Evolutionary conservation across 2,329 filamentous ascomycete species (phyloP).

Genomic region (Westerdykella aurantiaca): DNA sequence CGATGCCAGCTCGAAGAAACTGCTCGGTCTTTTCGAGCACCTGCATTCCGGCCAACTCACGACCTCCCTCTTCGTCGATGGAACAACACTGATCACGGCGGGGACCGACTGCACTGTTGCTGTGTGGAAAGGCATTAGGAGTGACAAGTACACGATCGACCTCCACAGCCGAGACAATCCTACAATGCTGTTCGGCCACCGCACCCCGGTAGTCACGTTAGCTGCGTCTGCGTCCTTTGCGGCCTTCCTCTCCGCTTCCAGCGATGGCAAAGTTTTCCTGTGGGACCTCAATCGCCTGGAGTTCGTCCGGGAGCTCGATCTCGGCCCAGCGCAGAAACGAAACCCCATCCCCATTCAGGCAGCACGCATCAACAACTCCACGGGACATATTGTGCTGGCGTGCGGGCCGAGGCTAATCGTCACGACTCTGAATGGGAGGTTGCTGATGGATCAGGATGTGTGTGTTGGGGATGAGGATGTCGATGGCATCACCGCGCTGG

Average conservation of each 20-base stretch:
- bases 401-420: conserved; percentile 68
- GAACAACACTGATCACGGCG: conserved; percentile 82
- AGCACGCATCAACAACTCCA: conserved; percentile 81
- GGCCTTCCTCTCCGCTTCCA: conserved; percentile 75
- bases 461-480: conserved; percentile 56
- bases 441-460: conserved; percentile 76
- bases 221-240: conserved; percentile 85
- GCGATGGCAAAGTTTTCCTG: conserved; percentile 75
- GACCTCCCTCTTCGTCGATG: conserved; percentile 77
- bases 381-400: conserved; percentile 83
- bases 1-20: conserved; percentile 72
- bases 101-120: conserved; percentile 89
- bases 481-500: conserved; percentile 73
- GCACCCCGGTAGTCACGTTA: conserved; percentile 72
- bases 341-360: conserved; percentile 51
- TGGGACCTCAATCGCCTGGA: conserved; percentile 93
- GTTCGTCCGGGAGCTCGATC: conserved; percentile 70
- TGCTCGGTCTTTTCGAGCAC: conserved; percentile 86
- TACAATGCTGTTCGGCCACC: conserved; percentile 84
- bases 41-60: conserved; percentile 88
- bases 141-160: conserved; percentile 62
- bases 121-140: conserved; percentile 67
- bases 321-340: conserved; percentile 20
- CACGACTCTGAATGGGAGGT: conserved; percentile 81
- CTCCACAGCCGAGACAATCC: conserved; percentile 58